phyloP scores from a whole-genome alignment of 441 rosid genomes.

The Populus hybrid region DNA sequence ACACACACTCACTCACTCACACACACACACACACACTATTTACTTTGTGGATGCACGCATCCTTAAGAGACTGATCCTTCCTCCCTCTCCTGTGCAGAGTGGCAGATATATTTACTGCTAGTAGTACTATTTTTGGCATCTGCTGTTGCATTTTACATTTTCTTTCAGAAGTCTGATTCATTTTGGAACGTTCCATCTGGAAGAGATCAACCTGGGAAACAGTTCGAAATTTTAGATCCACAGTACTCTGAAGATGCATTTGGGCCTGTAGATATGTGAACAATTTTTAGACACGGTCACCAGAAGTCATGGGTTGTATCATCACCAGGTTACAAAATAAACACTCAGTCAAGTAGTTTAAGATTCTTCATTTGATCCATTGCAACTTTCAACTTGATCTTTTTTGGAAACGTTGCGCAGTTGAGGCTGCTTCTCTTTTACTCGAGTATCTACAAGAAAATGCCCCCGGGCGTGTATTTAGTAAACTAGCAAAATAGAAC shows the following conservation, averaged over 20 bases:
- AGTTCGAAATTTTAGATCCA: conserved; percentile 53
- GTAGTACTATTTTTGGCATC: conserved; percentile 81
- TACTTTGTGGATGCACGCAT: neutral
- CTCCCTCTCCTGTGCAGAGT: conserved; percentile 46
- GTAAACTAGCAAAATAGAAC: neutral
- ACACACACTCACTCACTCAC: no score
- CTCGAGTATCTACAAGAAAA: no score
- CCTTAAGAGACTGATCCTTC: conserved; percentile 10
- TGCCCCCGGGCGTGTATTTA: no score
- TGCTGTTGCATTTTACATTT: conserved; percentile 65
- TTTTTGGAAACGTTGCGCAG: no score
- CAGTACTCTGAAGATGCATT: conserved; percentile 65
- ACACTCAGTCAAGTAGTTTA: neutral
- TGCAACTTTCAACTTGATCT: neutral
- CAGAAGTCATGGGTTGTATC: neutral
- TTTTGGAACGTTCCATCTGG: conserved; percentile 78
- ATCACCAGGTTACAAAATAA: neutral
- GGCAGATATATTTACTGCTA: conserved; percentile 87
- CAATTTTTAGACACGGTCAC: neutral
- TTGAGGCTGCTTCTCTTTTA: neutral
- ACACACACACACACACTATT: neutral
- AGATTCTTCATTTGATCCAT: neutral
- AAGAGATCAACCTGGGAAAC: conserved; percentile 41
- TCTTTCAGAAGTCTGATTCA: conserved; percentile 83
- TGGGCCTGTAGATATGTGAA: conserved; percentile 69